Base-by-base conservation (phyloP, 495 filamentous ascomycete genomes). In the Penicillium macrosclerotiorum region DNA sequence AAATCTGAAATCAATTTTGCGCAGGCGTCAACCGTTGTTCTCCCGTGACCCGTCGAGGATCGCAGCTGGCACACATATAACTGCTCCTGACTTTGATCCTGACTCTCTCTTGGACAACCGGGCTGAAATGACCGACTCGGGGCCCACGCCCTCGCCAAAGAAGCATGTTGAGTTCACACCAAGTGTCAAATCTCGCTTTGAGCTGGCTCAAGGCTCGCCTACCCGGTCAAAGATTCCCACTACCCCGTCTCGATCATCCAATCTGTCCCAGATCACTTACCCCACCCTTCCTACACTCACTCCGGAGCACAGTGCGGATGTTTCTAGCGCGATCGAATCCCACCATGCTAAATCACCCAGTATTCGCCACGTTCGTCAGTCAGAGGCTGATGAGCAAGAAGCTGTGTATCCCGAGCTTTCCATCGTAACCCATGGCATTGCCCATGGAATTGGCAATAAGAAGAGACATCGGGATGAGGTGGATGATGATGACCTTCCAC, bases 381-480 rank as follows among this genome's bases (percentile, higher is more conserved):
- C 72, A 1, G 55, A 54, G 13, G 52, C 25, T 1, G 29, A 40
- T 8, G 27, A 39, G 3, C 43, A 51, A 19, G 18, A 40, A 18
- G 14, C 52, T 37, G 37, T 38, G n/a, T 47, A 62, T 38, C 57
- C 63, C 6, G 65, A 68, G 5, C 58, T 75, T 29, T 60, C 63
- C 0, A 67, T 78, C 8, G 70, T 86, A 24, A 75, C 83, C 4
- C 84, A 89, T 54, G 86, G 86, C 24, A 80, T 86, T 37, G 78
- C 83, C 7, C 86, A 89, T 58, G 86, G 86, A 24, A 80, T 90
- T 57, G 57, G 66, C 3, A 88, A 85, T 67, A 88, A 90, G 72
- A 89, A 89, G 69, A 75, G 85, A 34, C 76, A 76, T 43, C 76
- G 81, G 12, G 72, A 70, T 32, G 62, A 72, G 3, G 48, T 54